These are phyloP conservation scores for Chytriomyces hyalinus DNA, from an alignment of 192 early-diverging fungal genomes.

Conservation along the genomic window DNA sequence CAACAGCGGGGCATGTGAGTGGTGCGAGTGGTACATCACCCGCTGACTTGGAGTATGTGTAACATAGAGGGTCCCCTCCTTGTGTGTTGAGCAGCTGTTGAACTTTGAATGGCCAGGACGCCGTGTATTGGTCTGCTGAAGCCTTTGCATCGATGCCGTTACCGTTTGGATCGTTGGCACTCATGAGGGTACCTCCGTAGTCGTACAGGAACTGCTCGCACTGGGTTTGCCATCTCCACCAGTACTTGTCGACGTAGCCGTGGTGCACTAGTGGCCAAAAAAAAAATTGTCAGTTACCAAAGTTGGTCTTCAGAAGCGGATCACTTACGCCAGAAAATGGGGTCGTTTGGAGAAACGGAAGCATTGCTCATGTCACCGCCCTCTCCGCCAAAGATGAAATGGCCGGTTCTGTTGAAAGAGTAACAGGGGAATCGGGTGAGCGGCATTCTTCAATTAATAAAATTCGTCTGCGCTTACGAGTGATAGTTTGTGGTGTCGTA, in stretches of 20 bases:
- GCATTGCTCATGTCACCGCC: not conserved
- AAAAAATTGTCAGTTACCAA: slow-evolving; percentile 28
- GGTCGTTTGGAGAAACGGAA: not conserved
- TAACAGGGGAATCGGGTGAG: not conserved
- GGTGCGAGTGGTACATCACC: slow-evolving; percentile 17
- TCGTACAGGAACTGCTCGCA: slow-evolving; percentile 10
- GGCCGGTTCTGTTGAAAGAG: not conserved
- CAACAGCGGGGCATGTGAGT: slow-evolving; percentile 10
- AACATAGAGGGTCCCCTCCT: slow-evolving; percentile 12
- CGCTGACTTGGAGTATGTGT: slow-evolving; percentile 16
- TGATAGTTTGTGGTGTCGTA: slow-evolving; percentile 6
- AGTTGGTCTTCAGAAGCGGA: too few relatives aligned
- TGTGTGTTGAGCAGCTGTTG: slow-evolving; percentile 13
- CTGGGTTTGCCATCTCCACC: slow-evolving; percentile 31
- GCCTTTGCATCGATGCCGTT: not conserved
- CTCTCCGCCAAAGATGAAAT: not conserved
- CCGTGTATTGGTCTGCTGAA: not conserved
- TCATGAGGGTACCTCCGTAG: slow-evolving; percentile 18
- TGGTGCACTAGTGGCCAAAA: not conserved
- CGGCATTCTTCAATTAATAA: not conserved
- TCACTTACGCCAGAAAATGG: too few relatives aligned
- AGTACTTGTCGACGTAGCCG: slow-evolving; percentile 12
- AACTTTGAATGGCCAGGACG: slow-evolving; percentile 16
- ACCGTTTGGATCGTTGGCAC: slow-evolving; percentile 10
- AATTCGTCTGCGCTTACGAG: not conserved